Conservation (phyloP, 2,329 filamentous ascomycete genomes). For the Penicillium janthinellum region DNA sequence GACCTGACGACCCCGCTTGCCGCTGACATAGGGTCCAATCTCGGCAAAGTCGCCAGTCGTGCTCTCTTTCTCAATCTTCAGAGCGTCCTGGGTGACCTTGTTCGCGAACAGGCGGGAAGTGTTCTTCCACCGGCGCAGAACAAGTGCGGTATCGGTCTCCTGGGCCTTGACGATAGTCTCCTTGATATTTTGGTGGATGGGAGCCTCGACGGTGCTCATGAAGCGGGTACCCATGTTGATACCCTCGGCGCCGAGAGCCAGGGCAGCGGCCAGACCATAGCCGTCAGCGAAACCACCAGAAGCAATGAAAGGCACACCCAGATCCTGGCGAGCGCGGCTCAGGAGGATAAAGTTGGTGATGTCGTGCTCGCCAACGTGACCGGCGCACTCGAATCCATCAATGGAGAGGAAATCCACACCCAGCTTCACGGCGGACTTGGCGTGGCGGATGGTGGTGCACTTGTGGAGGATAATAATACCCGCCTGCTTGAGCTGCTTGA, state of each 20-base stretch:
- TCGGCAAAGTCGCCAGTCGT: constrained; percentile 85
- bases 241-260: constrained; percentile 86
- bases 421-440: constrained; percentile 85
- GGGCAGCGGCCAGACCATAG: constrained; percentile 84
- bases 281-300: constrained; percentile 96
- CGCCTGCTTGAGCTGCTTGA: constrained; percentile 80
- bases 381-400: constrained; percentile 96
- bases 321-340: constrained; percentile 77
- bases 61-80: constrained; percentile 82
- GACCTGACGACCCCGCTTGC: constrained; percentile 86
- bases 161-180: constrained; percentile 83
- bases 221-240: constrained; percentile 99
- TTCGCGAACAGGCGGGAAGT: constrained; percentile 88
- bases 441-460: constrained; percentile 94
- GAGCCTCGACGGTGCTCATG: constrained; percentile 93
- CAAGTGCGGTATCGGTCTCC: constrained; percentile 87
- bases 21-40: constrained; percentile 83
- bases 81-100: constrained; percentile 77
- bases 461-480: constrained; percentile 87
- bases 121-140: constrained; percentile 90
- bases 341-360: constrained; percentile 67
- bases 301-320: constrained; percentile 89
- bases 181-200: constrained; percentile 93
- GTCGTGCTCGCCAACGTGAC: constrained; percentile 58
- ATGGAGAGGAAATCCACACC: constrained; percentile 97